A percentile compares a stretch with the other conserved stretches of the same genome.
Conservation (phyloP, 2,329 filamentous ascomycete genomes). For the Alternaria dauci region DNA sequence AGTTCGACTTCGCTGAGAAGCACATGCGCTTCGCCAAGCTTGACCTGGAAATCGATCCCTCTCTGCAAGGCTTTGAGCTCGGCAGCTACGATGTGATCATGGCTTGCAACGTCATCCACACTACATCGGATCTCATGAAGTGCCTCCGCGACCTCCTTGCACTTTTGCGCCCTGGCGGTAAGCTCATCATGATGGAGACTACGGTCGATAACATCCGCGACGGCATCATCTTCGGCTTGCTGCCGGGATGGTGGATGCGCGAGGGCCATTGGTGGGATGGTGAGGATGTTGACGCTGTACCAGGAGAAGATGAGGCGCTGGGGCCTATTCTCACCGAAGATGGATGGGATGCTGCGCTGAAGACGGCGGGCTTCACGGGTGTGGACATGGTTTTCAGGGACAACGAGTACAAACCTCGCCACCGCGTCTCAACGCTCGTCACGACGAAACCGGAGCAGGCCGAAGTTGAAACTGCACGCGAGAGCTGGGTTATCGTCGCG, state of each 20-base stretch:
- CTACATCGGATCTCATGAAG: slow-evolving; percentile 17
- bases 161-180: slow-evolving; percentile 16
- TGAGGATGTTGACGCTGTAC: slow-evolving; percentile 9
- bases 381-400: slow-evolving; percentile 15
- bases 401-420: slow-evolving; percentile 9
- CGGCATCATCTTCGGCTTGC: slow-evolving; percentile 17
- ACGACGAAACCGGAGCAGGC: slow-evolving; percentile 13
- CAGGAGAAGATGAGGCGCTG: slow-evolving; percentile 8
- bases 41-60: slow-evolving; percentile 16
- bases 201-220: slow-evolving; percentile 6
- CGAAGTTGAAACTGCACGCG: slow-evolving; percentile 11
- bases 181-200: slow-evolving; percentile 20
- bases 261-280: slow-evolving; percentile 19
- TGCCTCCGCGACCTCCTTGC: slow-evolving; percentile 7
- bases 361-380: slow-evolving; percentile 13
- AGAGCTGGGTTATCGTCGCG: slow-evolving; percentile 9
- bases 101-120: slow-evolving; percentile 19
- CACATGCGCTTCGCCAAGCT: slow-evolving; percentile 19
- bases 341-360: slow-evolving; percentile 33
- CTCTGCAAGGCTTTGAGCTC: slow-evolving; percentile 19
- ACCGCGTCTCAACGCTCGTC: slow-evolving; percentile 8
- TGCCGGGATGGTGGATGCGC: slow-evolving; percentile 19
- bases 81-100: slow-evolving; percentile 28
- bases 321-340: slow-evolving; percentile 13
- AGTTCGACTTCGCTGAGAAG: slow-evolving; percentile 9